phyloP scores from a whole-genome alignment of 192 early-diverging fungal genomes.

The Podila verticillata region DNA sequence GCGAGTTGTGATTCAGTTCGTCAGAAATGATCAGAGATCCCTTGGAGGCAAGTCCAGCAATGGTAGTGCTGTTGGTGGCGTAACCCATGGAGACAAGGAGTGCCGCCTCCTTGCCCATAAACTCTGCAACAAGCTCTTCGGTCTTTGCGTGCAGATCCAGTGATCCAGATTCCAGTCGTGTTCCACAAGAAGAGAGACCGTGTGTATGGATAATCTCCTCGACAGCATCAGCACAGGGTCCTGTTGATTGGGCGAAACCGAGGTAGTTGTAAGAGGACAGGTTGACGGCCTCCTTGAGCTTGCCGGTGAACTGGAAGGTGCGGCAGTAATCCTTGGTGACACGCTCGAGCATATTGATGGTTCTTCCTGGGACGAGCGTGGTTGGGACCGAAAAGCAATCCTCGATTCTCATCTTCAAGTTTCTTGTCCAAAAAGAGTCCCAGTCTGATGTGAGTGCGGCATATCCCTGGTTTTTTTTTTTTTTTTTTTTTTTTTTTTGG shows the following conservation, averaged over 20 bases:
- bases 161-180: constrained; percentile 81
- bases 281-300: constrained; percentile 83
- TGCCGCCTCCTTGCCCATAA: constrained; percentile 87
- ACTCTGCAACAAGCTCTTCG: constrained; percentile 88
- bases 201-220: constrained; percentile 76
- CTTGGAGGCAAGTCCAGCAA: constrained; percentile 85
- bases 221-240: constrained; percentile 95
- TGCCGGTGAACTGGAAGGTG: constrained; percentile 87
- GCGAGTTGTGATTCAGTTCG: constrained; percentile 94
- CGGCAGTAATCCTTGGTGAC: constrained; percentile 86
- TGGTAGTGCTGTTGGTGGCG: constrained; percentile 94
- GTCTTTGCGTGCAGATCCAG: constrained; percentile 73
- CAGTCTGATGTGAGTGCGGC: constrained; percentile 96
- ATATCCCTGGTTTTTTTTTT: constrained; percentile 69
- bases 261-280: constrained; percentile 99
- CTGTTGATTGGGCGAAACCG: constrained; percentile 92
- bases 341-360: constrained; percentile 87
- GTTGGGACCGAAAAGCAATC: constrained; percentile 97
- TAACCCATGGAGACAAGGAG: constrained; percentile 96
- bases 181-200: constrained; percentile 75
- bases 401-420: constrained; percentile 81
- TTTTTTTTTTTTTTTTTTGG: no score
- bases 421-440: constrained; percentile 95
- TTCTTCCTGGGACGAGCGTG: constrained; percentile 90
- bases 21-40: constrained; percentile 95